Conservation (phyloP, 257 asterid genomes). For the Fraxinus pennsylvanica region DNA sequence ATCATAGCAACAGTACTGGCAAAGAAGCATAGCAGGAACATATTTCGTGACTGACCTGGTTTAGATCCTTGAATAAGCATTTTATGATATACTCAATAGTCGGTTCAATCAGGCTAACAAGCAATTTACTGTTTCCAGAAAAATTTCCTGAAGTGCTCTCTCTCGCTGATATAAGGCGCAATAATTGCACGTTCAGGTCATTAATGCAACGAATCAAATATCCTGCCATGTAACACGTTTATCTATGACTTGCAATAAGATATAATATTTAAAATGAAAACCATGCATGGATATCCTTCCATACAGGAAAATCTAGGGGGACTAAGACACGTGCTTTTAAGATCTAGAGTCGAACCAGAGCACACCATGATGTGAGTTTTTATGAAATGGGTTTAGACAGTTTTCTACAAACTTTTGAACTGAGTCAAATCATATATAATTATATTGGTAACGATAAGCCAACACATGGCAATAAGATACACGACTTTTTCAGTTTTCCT, state of each 20-base stretch:
- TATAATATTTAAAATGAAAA: conserved; percentile 12
- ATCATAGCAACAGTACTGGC: conserved; percentile 19
- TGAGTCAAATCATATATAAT: background rate
- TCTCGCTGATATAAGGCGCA: conserved; percentile 37
- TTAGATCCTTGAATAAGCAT: conserved; percentile 60
- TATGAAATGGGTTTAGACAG: conserved; percentile 4
- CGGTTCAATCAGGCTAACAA: conserved; percentile 67
- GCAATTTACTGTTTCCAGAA: conserved; percentile 46
- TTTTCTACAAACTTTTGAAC: background rate
- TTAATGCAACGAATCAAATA: conserved; percentile 61
- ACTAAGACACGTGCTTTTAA: conserved; percentile 13
- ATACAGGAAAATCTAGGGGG: conserved; percentile 14
- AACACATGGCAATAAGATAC: background rate
- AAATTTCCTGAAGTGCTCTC: conserved; percentile 36
- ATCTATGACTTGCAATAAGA: conserved; percentile 28
- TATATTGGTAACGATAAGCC: conserved; percentile 8
- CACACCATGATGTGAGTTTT: conserved; percentile 4
- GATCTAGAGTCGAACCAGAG: conserved; percentile 8
- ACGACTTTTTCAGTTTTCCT: conserved; percentile 6
- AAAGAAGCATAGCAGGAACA: conserved; percentile 27
- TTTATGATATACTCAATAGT: conserved; percentile 64
- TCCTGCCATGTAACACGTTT: conserved; percentile 52
- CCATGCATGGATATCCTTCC: conserved; percentile 4
- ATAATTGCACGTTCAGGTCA: conserved; percentile 61
- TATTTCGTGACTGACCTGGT: conserved; percentile 53